Percentiles rank a stretch among this genome's conserved stretches.
Conservation (phyloP, 345 rosid genomes). For the Rhizophora mangle region DNA sequence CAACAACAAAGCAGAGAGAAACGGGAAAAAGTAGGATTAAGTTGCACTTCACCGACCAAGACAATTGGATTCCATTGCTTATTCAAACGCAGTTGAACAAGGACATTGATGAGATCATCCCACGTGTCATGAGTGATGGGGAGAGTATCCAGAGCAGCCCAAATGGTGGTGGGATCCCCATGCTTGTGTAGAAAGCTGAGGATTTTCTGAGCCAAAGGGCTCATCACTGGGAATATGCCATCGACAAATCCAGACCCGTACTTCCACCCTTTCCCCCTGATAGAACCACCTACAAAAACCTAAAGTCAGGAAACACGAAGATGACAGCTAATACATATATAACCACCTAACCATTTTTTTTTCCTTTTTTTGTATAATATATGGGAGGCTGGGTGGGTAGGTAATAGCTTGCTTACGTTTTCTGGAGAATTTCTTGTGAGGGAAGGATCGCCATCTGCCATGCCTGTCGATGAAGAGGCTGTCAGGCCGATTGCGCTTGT, state of each 20-base stretch:
- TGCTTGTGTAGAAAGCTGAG: conserved; percentile 50
- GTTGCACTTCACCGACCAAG: conserved; percentile 39
- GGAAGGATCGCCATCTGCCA: conserved; percentile 62
- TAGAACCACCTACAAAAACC: conserved; percentile 61
- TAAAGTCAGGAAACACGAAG: neutral
- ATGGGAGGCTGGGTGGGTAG: neutral
- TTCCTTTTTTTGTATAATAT: neutral
- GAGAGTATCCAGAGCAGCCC: conserved; percentile 57
- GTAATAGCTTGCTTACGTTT: conserved; percentile 34
- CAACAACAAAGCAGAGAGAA: neutral
- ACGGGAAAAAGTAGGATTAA: neutral
- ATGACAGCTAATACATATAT: neutral
- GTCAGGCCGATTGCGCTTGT: conserved; percentile 43
- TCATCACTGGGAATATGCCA: conserved; percentile 84
- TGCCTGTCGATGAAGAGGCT: conserved; percentile 60
- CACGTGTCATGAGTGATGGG: conserved; percentile 67
- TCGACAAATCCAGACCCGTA: conserved; percentile 94
- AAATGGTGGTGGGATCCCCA: conserved; percentile 40
- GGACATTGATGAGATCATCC: conserved; percentile 82
- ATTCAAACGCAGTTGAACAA: conserved; percentile 77
- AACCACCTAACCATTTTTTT: neutral
- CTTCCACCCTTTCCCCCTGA: conserved; percentile 91
- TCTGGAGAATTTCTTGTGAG: conserved; percentile 66
- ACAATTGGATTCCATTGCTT: conserved; percentile 71
- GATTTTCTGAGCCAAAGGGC: conserved; percentile 73